Base-by-base conservation (phyloP, 495 filamentous ascomycete genomes). In the Penicillium desertorum region DNA sequence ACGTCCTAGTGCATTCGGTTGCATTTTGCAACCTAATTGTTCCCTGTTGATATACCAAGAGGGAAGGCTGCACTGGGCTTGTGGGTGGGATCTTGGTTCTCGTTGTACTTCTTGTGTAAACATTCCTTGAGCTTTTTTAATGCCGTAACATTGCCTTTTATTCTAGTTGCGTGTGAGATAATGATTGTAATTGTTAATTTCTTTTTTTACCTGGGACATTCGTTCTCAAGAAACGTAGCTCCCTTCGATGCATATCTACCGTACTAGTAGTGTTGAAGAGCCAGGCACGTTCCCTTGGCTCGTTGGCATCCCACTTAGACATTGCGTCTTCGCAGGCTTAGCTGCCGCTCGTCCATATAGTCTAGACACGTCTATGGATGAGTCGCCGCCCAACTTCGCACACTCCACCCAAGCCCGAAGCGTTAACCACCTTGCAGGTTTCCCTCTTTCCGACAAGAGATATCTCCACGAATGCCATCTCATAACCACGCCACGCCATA, bases 1-100 rank as follows among this genome's bases (percentile, higher is more conserved):
- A 46, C 54, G 52, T 49, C 48, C 54, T 56, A 64, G 66, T 69
- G 62, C 64, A 69, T 65, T 62, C 58, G 62, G 57, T 62, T 69
- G 51, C 59, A 53, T 19, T 54, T 62, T 63, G 60, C 61, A 63
- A 22, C 37, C 37, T 29, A 27, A 45, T 20, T 11, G n/a, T 53
- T 53, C 34, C 17, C 37, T 39, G 46, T 51, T 30, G 37, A 30
- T 20, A 36, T n/a, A 32, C 29, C 37, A 43, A 39, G 36, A 34
- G 22, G 32, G 36, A 17, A 54, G 30, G 52, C 52, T 54, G 34
- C 29, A n/a, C 25, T n/a, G 20, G 30, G 53, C 32, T 43, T 47
- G 32, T 39, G 14, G 32, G 32, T 47, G 42, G 51, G 16, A 45
- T 55, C 32, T 29, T 19, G 45, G 22, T 51, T 51, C 27, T 34